Evolutionary conservation across 805 yeast species (phyloP).

Genomic region (Priceomyces fermenticarens): DNA sequence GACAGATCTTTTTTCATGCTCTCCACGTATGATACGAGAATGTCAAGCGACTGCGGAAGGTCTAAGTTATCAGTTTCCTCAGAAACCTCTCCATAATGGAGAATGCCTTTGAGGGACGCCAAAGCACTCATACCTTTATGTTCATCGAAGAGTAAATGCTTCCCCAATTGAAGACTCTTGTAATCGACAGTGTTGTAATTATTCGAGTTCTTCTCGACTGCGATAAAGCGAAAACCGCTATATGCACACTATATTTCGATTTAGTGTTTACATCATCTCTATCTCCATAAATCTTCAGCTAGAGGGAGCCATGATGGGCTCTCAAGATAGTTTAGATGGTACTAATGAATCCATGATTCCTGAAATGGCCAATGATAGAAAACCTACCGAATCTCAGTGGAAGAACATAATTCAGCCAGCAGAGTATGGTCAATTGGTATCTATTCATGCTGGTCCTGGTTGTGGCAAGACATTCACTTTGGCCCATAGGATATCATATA

Average conservation of each 20-base stretch:
- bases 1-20: not conserved
- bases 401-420: slow-evolving; percentile 43
- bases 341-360: too few relatives aligned
- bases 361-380: too few relatives aligned
- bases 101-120: slow-evolving; percentile 3
- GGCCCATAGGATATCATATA: slow-evolving; percentile 48
- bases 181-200: not conserved
- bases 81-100: not conserved
- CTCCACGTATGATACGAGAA: slow-evolving; percentile 7
- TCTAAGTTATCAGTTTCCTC: not conserved
- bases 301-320: too few relatives aligned
- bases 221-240: not conserved
- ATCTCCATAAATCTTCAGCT: too few relatives aligned
- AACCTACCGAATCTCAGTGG: slow-evolving; percentile 42
- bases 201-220: not conserved
- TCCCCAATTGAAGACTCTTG: not conserved
- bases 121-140: slow-evolving; percentile 7
- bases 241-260: too few relatives aligned
- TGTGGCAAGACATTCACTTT: slow-evolving; percentile 68
- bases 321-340: too few relatives aligned
- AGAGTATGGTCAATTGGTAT: slow-evolving; percentile 38
- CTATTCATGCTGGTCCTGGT: slow-evolving; percentile 69
- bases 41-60: slow-evolving; percentile 5
- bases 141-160: not conserved
- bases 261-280: too few relatives aligned